A percentile compares a stretch with the other conserved stretches of the same genome.
Conservation (phyloP, 1,139 yeast species). For the Saccharomyces pastorianus region DNA sequence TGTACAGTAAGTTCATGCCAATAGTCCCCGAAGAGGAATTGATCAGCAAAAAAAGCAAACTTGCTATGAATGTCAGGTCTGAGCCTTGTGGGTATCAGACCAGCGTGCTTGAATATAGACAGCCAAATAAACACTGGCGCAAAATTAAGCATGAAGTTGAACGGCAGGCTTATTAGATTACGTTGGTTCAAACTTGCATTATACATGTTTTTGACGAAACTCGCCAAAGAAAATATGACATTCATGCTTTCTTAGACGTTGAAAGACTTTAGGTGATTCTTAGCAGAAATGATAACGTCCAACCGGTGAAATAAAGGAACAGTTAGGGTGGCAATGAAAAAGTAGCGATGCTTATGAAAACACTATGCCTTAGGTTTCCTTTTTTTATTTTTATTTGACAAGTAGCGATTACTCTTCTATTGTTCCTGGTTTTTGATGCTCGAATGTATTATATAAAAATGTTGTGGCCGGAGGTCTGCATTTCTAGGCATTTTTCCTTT, state of each 20-base stretch:
- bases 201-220: conserved; percentile 14
- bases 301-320: not conserved
- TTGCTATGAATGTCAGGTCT: conserved; percentile 46
- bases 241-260: not conserved
- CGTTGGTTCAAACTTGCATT: conserved; percentile 34
- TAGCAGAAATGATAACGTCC: not conserved
- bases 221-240: conserved; percentile 4
- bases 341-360: not conserved
- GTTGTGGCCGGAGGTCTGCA: not conserved
- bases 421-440: not conserved
- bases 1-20: conserved; percentile 23
- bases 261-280: not conserved
- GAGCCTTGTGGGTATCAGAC: conserved; percentile 45
- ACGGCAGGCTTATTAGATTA: conserved; percentile 33
- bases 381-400: not conserved
- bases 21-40: conserved; percentile 28
- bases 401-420: not conserved
- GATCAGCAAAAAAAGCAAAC: conserved; percentile 24
- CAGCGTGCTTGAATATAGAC: conserved; percentile 52
- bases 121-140: conserved; percentile 52
- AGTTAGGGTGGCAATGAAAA: not conserved
- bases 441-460: not conserved
- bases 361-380: not conserved
- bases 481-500: not conserved
- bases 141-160: conserved; percentile 45